Base-by-base conservation (phyloP, 345 rosid species). In the Litchi chinensis region DNA sequence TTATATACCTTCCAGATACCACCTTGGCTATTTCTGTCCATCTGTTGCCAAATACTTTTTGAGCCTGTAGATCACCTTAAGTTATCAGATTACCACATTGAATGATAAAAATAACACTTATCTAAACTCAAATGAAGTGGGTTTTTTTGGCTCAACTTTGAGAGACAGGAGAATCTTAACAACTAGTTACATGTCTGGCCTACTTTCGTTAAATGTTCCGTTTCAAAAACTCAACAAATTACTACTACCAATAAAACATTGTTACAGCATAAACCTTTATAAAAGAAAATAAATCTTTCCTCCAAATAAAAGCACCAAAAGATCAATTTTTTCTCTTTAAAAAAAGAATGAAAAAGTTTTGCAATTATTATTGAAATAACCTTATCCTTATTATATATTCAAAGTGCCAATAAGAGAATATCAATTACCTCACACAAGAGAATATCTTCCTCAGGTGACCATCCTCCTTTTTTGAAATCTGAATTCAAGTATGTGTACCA, bases 1-100 rank as follows among this genome's bases (percentile, higher is more conserved):
- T 59, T 26, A 43, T 75, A 39, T 93, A 96, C 99, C 99, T 94
- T 84, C 99, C 98, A 80, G 98, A 93, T 83, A 96, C 98, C 90
- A 94, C 97, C 90, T 96, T 96, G 72, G 99, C 98, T 43, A 96
- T 96, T 86, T 96, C 98, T 41, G 98, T 96, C 99, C 99, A 96
- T 85, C 98, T 90, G 83, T 96, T 96, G 43, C 99, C 99, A 77
- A 90, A 94, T 80, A 94, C 81, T 82, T 89, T 91, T 77, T 96
- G 99, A 39, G 99, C 98, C 99, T 96, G 87, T 86, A 81, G 50
- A 87, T 77, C 79, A 79, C 10, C 63, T 64, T 22, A 71, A 63
- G 15, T 46, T 26, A 79, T 75, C 63, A 81, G 79, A 79, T 79
- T 18, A 43, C 28, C 21, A 73, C 76, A 44, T 69, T 60, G 70